phyloP scores from a whole-genome alignment of 257 asterid genomes.

The Nicotiana sylvestris region DNA sequence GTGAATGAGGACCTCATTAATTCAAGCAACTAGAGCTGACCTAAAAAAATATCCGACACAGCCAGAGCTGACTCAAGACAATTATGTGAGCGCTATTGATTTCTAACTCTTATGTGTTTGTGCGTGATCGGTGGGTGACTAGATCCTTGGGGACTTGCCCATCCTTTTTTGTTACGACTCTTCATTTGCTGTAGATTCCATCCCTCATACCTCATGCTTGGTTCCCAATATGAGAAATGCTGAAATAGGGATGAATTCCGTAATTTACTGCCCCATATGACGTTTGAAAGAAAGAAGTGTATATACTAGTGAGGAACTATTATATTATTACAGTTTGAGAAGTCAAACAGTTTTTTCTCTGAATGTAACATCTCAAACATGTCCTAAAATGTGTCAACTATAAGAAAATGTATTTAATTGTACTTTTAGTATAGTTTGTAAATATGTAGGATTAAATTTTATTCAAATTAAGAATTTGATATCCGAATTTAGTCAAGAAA shows the following conservation, averaged over 20 bases:
- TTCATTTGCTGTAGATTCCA: neutral
- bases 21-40: neutral
- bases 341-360: neutral
- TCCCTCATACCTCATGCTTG: neutral
- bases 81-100: neutral
- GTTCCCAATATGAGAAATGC: neutral
- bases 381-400: neutral
- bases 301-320: neutral
- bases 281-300: neutral
- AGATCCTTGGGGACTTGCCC: neutral
- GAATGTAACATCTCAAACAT: neutral
- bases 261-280: neutral
- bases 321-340: neutral
- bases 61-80: neutral
- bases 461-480: neutral
- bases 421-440: neutral
- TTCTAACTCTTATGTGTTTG: neutral
- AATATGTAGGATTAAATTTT: neutral
- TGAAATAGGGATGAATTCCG: neutral
- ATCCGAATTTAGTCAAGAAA: neutral
- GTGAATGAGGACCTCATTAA: constrained; percentile 5
- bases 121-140: neutral
- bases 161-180: neutral
- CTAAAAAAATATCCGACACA: neutral
- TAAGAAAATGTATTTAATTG: neutral